phyloP scores from a whole-genome alignment of 148 eudicot genomes.

The Polygonum aviculare region DNA sequence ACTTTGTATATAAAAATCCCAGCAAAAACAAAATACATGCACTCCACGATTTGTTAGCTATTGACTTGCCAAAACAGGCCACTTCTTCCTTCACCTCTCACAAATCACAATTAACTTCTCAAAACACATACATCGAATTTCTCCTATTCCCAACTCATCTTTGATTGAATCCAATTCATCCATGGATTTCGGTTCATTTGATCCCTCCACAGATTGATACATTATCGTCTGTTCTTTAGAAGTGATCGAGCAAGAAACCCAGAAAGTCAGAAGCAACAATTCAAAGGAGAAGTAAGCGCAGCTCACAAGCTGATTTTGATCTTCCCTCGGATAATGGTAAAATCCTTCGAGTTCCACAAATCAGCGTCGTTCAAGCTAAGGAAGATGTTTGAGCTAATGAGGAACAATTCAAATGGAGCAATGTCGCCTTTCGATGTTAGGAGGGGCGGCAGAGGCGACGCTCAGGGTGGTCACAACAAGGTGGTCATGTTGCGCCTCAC shows the following conservation, averaged over 20 bases:
- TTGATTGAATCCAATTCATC: too few relatives aligned
- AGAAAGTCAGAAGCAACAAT: neutral
- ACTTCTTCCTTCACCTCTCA: neutral
- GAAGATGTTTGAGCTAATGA: constrained; percentile 24
- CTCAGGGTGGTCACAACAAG: neutral
- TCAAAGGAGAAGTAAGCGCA: neutral
- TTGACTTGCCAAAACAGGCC: neutral
- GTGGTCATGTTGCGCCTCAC: neutral
- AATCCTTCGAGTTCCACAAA: constrained; percentile 23
- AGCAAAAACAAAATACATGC: neutral
- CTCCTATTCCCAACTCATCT: too few relatives aligned
- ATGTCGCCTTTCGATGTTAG: neutral
- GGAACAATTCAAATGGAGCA: neutral
- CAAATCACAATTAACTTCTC: neutral
- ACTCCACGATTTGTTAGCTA: neutral
- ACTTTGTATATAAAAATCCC: neutral
- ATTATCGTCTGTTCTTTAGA: neutral
- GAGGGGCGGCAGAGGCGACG: neutral
- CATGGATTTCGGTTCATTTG: neutral
- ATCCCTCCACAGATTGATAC: neutral
- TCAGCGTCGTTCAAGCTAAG: constrained; percentile 26
- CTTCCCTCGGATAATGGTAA: constrained; percentile 19
- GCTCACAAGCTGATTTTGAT: neutral
- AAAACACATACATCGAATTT: neutral
- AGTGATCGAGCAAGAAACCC: too few relatives aligned